These are phyloP conservation scores for Candida verbasci DNA, from an alignment of 805 yeast species.

Conservation along the genomic window DNA sequence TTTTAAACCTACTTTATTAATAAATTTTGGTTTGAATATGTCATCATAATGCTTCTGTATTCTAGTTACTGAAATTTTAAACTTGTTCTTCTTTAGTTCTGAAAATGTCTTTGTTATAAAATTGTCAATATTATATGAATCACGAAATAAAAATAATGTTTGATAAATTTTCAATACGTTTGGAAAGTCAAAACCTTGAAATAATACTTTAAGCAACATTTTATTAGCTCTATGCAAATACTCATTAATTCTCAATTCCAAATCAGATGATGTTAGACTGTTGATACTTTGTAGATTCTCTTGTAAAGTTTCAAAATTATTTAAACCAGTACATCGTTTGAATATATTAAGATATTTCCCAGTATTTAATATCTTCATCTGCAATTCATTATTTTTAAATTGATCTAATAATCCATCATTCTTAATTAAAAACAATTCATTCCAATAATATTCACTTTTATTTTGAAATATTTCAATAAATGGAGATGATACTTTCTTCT, in stretches of 20 bases:
- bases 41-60: slow-evolving; percentile 21
- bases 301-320: slow-evolving; percentile 24
- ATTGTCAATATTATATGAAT: slow-evolving; percentile 46
- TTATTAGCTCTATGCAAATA: slow-evolving; percentile 68
- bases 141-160: slow-evolving; percentile 52
- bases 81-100: slow-evolving; percentile 49
- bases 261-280: slow-evolving; percentile 34
- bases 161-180: slow-evolving; percentile 48
- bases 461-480: slow-evolving; percentile 22
- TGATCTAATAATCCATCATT: slow-evolving; percentile 72
- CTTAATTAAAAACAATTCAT: slow-evolving; percentile 67
- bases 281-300: slow-evolving; percentile 24
- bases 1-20: slow-evolving; percentile 3
- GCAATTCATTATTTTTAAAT: slow-evolving; percentile 48
- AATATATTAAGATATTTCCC: slow-evolving; percentile 82
- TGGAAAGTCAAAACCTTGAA: slow-evolving; percentile 54
- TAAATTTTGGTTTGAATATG: slow-evolving; percentile 2
- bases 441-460: slow-evolving; percentile 64
- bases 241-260: slow-evolving; percentile 52
- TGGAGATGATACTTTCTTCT: slow-evolving; percentile 27
- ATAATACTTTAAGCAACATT: slow-evolving; percentile 51
- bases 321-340: slow-evolving; percentile 52
- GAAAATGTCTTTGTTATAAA: slow-evolving; percentile 48
- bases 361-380: slow-evolving; percentile 65
- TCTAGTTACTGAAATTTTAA: slow-evolving; percentile 25